phyloP scores from a whole-genome alignment of 345 rosid species.

The Ceriops tagal region DNA sequence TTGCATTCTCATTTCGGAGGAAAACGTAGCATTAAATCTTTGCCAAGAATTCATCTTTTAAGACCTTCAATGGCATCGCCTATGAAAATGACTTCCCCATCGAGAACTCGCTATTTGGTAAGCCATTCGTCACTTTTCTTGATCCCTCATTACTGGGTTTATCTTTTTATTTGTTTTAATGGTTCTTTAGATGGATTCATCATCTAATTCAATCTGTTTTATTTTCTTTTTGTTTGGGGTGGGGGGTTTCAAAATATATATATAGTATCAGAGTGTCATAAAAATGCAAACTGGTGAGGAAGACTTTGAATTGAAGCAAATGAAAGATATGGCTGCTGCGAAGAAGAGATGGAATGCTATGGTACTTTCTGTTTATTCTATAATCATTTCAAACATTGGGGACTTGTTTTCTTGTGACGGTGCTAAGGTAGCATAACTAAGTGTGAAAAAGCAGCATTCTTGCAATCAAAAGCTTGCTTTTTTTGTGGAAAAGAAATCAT shows the following conservation, averaged over 20 bases:
- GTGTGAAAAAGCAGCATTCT: slow-evolving; percentile 2
- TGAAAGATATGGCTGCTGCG: slow-evolving; percentile 90
- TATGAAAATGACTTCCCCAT: slow-evolving; percentile 17
- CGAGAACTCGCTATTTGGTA: slow-evolving; percentile 22
- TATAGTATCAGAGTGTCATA: slow-evolving; percentile 41
- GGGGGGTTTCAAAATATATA: background rate
- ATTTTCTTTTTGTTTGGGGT: slow-evolving; percentile 7
- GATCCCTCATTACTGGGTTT: slow-evolving; percentile 9
- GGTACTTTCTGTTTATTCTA: slow-evolving; percentile 37
- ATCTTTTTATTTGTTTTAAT: slow-evolving; percentile 5
- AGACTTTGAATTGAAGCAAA: slow-evolving; percentile 76
- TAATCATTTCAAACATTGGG: background rate
- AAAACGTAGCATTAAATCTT: slow-evolving; percentile 9
- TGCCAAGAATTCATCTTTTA: slow-evolving; percentile 16
- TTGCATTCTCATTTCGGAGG: slow-evolving; percentile 14
- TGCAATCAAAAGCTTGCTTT: background rate
- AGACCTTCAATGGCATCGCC: slow-evolving; percentile 19
- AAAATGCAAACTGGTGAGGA: slow-evolving; percentile 62
- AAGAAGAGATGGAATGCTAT: slow-evolving; percentile 91
- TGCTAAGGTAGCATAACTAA: background rate
- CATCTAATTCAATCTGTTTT: background rate
- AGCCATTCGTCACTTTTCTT: slow-evolving; percentile 12
- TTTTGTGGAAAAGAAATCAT: background rate
- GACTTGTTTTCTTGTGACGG: background rate
- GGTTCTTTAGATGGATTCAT: background rate